A percentile compares a stretch with the other conserved stretches of the same genome.
Conservation (phyloP, 31 red algal species). For the Asparagopsis taxiformis region DNA sequence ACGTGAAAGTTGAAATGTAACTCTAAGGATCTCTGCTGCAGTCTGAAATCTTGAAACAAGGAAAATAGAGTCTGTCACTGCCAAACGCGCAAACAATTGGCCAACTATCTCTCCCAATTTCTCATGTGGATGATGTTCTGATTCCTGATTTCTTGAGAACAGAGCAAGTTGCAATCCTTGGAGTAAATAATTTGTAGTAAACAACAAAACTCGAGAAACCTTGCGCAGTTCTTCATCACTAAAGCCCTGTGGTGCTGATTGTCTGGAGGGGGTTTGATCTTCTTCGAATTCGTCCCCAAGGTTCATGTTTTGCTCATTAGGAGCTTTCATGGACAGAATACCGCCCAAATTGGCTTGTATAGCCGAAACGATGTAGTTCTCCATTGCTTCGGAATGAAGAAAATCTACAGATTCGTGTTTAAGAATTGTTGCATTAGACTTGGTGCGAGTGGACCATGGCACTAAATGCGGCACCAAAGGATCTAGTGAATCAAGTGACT, state of each 20-base stretch:
- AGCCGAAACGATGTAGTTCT: not conserved
- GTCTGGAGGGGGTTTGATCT: not conserved
- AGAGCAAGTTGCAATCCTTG: constrained; percentile 19
- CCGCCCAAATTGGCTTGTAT: not conserved
- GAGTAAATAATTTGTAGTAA: constrained; percentile 30
- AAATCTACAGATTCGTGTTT: not conserved
- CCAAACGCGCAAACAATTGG: not conserved
- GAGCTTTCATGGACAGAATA: not conserved
- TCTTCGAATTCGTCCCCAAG: not conserved
- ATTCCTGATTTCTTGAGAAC: not conserved
- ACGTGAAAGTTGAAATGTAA: not conserved
- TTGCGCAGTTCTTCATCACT: not conserved
- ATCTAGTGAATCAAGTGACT: not conserved
- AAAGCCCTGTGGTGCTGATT: not conserved
- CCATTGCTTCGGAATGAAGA: not conserved
- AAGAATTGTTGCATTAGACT: not conserved
- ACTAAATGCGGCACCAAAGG: not conserved
- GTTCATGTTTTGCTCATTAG: not conserved
- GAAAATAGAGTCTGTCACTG: not conserved
- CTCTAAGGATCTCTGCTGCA: not conserved
- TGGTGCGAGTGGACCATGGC: not conserved
- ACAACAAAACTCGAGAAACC: constrained; percentile 6
- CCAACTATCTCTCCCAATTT: constrained; percentile 1
- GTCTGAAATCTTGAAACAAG: not conserved
- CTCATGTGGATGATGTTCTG: not conserved